Conservation (phyloP, 2,329 filamentous ascomycete genomes). For the Clarireedia hainanense region DNA sequence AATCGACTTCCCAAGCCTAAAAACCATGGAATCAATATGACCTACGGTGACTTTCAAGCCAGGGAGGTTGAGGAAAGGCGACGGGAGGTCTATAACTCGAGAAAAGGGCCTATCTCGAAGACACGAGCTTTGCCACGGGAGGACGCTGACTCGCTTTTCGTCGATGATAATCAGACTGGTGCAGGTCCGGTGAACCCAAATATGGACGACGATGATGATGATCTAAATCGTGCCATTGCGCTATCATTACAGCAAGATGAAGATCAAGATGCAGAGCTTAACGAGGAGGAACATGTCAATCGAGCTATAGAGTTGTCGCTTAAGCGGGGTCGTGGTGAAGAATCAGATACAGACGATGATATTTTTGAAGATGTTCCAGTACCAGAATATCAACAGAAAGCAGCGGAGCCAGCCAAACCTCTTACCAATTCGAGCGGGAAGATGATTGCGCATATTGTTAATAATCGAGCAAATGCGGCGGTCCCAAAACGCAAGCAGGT, state of each 20-base stretch:
- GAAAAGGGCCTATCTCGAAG: slow-evolving; percentile 7
- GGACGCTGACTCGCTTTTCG: slow-evolving; percentile 25
- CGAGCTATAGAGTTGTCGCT: slow-evolving; percentile 82
- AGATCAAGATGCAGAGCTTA: slow-evolving; percentile 30
- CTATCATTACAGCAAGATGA: slow-evolving; percentile 62
- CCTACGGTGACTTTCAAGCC: slow-evolving; percentile 22
- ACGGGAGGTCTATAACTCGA: slow-evolving; percentile 15
- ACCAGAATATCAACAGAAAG: slow-evolving; percentile 50
- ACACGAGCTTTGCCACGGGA: slow-evolving; percentile 13
- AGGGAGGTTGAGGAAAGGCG: slow-evolving; percentile 23
- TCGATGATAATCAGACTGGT: slow-evolving; percentile 16
- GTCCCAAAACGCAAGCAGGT: slow-evolving; percentile 36
- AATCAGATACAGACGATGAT: slow-evolving; percentile 29
- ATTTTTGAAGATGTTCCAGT: slow-evolving; percentile 43
- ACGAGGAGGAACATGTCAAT: slow-evolving; percentile 68
- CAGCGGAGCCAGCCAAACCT: slow-evolving; percentile 43
- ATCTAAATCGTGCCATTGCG: slow-evolving; percentile 6
- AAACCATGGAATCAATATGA: slow-evolving; percentile 15
- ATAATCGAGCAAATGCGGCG: slow-evolving; percentile 60
- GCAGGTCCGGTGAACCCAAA: slow-evolving; percentile 6
- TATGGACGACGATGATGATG: slow-evolving; percentile 8
- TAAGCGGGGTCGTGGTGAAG: slow-evolving; percentile 47
- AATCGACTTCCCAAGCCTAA: slow-evolving; percentile 28
- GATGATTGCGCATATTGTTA: slow-evolving; percentile 66
- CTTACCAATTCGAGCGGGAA: slow-evolving; percentile 44